Base-by-base conservation (phyloP, 140 eudicot species). In the Stevia rebaudiana region DNA sequence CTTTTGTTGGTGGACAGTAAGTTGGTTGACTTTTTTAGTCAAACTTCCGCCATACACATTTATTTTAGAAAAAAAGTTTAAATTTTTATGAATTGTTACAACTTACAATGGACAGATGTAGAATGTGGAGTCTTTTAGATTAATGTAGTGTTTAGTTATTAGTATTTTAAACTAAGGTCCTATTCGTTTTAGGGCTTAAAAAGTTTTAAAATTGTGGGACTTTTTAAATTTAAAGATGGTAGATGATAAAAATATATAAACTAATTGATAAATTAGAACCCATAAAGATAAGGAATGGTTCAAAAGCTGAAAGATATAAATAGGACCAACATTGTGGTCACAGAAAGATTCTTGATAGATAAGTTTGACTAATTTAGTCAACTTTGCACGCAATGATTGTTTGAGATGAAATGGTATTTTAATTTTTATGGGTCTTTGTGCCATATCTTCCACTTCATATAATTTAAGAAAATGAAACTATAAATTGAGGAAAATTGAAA, bases 1-100 rank as follows among this genome's bases (percentile, higher is more conserved):
- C 84, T 41, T 79, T 35, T 16, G 48, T 79, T 10, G 68, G 35
- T 49, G 80, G 80, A 58, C 71, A 58, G 84, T 79, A 79, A 57
- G 84, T 69, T 56, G 6, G 12, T 19, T 54, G 68, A 50, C 54
- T 42, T 72, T 72, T n/a, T 19, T 33, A 41, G 56, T 71, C 56
- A 55, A 28, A 42, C 33, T 4, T 39, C 6, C 16, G n/a, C 40
- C 4, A 22, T 18, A 17, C 19, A 58, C 50, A 15, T 19, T 16
- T 41, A 28, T 12, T 39, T 39, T 39, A 13, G 13, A 55, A n/a
- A 35, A 23, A 41, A 15, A 21, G 9, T 40, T 24, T 7, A n/a
- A 33, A 35, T 13, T 37, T 40, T 22, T 54, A 56, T 24, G 22
- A 17, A 17, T 19, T 19, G 17, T 31, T 31, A 48, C 30, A 31